A percentile compares a stretch with the other conserved stretches of the same genome.
Evolutionary conservation across 768 basidiomycete genomes (phyloP).

Genomic region (Trametes cingulata): DNA sequence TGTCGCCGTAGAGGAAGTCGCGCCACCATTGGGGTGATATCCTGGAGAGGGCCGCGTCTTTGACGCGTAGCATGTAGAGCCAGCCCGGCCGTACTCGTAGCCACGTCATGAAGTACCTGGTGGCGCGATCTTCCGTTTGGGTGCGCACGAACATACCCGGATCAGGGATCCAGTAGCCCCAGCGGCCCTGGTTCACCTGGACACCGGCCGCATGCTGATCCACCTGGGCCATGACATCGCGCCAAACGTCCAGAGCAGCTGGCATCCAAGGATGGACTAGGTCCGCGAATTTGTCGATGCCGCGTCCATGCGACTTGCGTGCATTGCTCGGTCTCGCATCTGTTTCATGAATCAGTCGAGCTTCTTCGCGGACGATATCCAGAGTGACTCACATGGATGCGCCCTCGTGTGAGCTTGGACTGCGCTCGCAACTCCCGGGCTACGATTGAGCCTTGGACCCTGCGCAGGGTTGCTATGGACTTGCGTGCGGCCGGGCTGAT

Average conservation of each 20-base stretch:
- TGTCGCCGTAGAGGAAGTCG: background rate
- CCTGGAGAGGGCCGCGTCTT: background rate
- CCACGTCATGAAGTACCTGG: background rate
- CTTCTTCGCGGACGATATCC: too few relatives aligned
- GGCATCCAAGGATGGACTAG: background rate
- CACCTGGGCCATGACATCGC: background rate
- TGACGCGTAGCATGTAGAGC: background rate
- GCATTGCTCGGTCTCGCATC: background rate
- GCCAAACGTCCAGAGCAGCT: background rate
- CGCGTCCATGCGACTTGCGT: background rate
- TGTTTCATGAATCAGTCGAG: too few relatives aligned
- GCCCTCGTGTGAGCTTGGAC: too few relatives aligned
- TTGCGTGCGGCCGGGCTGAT: background rate
- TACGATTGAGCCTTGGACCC: too few relatives aligned
- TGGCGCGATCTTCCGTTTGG: background rate
- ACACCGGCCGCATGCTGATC: too few relatives aligned
- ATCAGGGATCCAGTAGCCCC: constrained; percentile 4
- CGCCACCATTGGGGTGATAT: background rate
- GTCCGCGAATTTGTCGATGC: background rate
- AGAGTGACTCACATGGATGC: too few relatives aligned
- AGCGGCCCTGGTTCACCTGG: too few relatives aligned
- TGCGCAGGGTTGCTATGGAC: too few relatives aligned
- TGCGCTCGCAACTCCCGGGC: too few relatives aligned
- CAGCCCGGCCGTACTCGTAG: background rate
- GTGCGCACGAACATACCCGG: background rate